Conservation (phyloP, 805 yeast genomes). For the Nakazawaea populi region DNA sequence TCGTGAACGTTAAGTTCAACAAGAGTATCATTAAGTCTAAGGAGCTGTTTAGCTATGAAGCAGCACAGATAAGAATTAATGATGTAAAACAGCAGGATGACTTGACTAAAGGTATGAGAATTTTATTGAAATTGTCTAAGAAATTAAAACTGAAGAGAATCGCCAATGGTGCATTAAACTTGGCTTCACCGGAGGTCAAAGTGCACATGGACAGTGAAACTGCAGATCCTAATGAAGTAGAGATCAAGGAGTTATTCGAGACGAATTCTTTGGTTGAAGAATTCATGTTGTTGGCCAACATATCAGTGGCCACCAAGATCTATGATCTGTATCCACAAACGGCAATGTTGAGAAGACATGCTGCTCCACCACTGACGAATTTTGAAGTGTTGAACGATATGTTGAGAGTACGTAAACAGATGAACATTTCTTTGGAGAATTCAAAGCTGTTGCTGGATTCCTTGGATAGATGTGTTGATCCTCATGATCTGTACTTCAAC, state of each 20-base stretch:
- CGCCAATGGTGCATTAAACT: constrained; percentile 92
- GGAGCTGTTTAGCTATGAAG: constrained; percentile 91
- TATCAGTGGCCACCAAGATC: constrained; percentile 90
- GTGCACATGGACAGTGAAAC: constrained; percentile 97
- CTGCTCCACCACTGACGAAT: constrained; percentile 93
- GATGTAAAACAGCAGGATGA: constrained; percentile 73
- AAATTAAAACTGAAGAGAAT: constrained; percentile 78
- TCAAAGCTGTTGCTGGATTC: constrained; percentile 93
- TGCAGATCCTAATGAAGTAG: constrained; percentile 94
- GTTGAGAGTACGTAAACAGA: constrained; percentile 71
- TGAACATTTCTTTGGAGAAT: constrained; percentile 73
- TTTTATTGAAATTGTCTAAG: constrained; percentile 71
- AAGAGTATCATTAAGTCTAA: constrained; percentile 88
- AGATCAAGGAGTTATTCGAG: constrained; percentile 78
- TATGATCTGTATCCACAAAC: constrained; percentile 94
- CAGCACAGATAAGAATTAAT: constrained; percentile 89
- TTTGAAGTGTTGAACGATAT: constrained; percentile 88
- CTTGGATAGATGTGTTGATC: constrained; percentile 80
- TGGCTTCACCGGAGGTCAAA: constrained; percentile 97
- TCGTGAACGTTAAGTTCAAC: constrained; percentile 70
- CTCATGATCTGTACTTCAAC: constrained; percentile 83
- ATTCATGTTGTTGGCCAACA: constrained; percentile 96
- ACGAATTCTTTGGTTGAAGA: constrained; percentile 97
- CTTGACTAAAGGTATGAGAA: constrained; percentile 84
- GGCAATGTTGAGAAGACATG: constrained; percentile 97